Evolutionary conservation across 2,329 filamentous ascomycete genomes (phyloP).

Genomic region (Triangularia verruculosa): DNA sequence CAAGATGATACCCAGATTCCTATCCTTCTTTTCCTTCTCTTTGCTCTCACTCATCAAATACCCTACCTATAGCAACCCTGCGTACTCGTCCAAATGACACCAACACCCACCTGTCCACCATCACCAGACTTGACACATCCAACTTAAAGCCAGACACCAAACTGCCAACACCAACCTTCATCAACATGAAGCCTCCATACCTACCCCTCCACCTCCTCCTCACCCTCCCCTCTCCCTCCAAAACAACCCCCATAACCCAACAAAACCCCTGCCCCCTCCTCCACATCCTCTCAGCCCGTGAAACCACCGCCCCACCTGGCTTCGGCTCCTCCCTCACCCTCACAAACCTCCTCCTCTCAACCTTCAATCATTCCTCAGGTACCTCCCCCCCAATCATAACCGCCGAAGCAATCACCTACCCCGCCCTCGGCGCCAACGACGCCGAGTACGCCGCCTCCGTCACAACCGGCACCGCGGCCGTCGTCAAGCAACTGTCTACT

Average conservation of each 20-base stretch:
- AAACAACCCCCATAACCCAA: not conserved
- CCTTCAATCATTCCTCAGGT: constrained; percentile 32
- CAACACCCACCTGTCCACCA: not conserved
- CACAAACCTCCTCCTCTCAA: constrained; percentile 40
- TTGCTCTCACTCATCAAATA: not conserved
- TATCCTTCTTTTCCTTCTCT: not conserved
- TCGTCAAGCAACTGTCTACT: constrained; percentile 43
- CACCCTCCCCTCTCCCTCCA: not conserved
- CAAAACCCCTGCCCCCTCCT: constrained; percentile 40
- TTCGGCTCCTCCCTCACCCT: constrained; percentile 45
- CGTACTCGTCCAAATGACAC: not conserved
- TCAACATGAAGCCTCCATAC: not conserved
- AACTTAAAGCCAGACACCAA: not conserved
- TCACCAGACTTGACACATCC: not conserved
- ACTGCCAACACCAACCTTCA: not conserved
- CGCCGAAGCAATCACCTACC: constrained; percentile 47
- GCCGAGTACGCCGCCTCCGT: constrained; percentile 49
- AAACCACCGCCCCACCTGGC: constrained; percentile 46
- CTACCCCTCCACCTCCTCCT: not conserved
- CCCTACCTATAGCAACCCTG: not conserved
- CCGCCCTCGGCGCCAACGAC: constrained; percentile 53
- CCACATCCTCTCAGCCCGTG: constrained; percentile 49
- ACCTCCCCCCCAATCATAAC: constrained; percentile 34
- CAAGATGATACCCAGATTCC: not conserved
- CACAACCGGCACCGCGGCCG: constrained; percentile 50